Percentiles rank a stretch among this genome's conserved stretches.
phyloP scores from a whole-genome alignment of 2,329 filamentous ascomycete genomes.

The Davidsoniella virescens region DNA sequence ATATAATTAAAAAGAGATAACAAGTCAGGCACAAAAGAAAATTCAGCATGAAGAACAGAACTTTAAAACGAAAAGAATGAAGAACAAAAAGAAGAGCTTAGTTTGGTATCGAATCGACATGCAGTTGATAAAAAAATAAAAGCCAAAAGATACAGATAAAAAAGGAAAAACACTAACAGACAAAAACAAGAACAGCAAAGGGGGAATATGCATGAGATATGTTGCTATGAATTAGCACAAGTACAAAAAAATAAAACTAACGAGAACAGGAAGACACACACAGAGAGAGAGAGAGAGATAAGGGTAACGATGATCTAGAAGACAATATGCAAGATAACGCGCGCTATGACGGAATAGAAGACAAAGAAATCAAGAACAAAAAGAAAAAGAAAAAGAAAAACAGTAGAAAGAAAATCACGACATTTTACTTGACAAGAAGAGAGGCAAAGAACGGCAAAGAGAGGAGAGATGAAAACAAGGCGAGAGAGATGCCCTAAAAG shows the following conservation, averaged over 20 bases:
- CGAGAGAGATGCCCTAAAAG: background rate
- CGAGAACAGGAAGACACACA: background rate
- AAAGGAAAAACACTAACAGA: constrained; percentile 1
- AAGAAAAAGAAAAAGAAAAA: background rate
- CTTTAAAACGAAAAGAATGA: no score
- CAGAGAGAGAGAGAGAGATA: constrained; percentile 1
- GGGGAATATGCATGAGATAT: no score
- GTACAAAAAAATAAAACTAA: background rate
- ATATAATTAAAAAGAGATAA: background rate
- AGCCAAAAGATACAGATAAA: background rate
- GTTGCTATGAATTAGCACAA: no score
- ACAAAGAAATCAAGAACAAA: no score
- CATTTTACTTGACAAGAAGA: no score
- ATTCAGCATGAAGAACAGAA: no score
- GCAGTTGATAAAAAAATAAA: no score
- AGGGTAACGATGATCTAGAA: constrained; percentile 6
- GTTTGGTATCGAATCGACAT: no score
- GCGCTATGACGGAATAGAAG: no score
- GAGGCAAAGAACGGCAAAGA: background rate
- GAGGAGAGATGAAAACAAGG: background rate
- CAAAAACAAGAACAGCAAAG: background rate
- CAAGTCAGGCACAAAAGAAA: no score
- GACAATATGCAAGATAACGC: background rate
- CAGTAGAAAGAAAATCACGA: no score
- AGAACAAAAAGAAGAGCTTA: no score